A percentile compares a stretch with the other conserved stretches of the same genome.
phyloP scores from a whole-genome alignment of 257 asterid species.

The Fraxinus americana region DNA sequence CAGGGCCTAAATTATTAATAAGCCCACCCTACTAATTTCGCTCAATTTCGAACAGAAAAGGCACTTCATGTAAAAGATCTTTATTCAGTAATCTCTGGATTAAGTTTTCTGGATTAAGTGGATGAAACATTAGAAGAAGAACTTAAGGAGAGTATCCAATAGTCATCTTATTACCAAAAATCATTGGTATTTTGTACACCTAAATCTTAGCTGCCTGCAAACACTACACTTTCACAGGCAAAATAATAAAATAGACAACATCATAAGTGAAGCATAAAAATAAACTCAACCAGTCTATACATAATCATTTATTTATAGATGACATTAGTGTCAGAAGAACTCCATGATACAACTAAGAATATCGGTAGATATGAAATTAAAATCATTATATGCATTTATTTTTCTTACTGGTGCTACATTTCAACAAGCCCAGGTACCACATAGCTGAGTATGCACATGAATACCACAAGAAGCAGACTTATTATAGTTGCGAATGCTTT shows the following conservation, averaged over 20 bases:
- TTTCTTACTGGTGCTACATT: conserved; percentile 17
- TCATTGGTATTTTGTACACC: not conserved
- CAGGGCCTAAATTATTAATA: too few relatives aligned
- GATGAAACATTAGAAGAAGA: not conserved
- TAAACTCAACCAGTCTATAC: not conserved
- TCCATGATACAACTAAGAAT: not conserved
- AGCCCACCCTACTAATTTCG: not conserved
- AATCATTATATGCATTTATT: not conserved
- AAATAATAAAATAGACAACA: not conserved
- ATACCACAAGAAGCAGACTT: conserved; percentile 31
- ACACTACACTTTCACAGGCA: not conserved
- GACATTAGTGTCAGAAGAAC: not conserved
- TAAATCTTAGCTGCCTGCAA: not conserved
- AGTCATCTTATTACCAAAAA: not conserved
- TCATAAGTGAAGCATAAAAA: not conserved
- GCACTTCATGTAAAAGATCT: not conserved
- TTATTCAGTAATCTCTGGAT: not conserved
- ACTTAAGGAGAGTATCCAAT: not conserved
- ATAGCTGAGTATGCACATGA: conserved; percentile 18
- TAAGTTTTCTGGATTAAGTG: too few relatives aligned
- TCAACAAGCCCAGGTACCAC: conserved; percentile 11
- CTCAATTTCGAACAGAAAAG: not conserved
- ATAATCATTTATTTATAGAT: not conserved
- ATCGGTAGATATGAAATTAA: not conserved
- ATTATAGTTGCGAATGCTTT: conserved; percentile 20